Conservation (phyloP, 305 asterid genomes). For the Fraxinus sp. region DNA sequence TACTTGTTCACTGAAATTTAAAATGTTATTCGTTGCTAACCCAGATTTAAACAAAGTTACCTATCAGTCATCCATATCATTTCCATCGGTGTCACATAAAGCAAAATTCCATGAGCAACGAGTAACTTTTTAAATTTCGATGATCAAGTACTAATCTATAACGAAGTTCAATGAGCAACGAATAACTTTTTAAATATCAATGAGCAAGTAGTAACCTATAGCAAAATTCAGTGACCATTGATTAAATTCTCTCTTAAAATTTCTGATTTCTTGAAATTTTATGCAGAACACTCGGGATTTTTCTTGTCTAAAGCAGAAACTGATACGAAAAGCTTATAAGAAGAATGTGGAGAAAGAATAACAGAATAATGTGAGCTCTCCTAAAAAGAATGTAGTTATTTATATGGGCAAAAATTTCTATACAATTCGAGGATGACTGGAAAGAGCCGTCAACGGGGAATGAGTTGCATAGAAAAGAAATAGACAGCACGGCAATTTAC, state of each 20-base stretch:
- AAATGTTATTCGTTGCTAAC: neutral
- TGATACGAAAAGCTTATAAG: neutral
- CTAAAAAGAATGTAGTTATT: neutral
- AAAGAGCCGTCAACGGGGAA: constrained; percentile 32
- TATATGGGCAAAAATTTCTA: neutral
- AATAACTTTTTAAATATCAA: no score
- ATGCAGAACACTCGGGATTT: constrained; percentile 15
- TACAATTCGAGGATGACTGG: constrained; percentile 11
- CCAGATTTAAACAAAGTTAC: no score
- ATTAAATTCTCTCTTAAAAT: neutral
- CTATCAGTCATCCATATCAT: neutral
- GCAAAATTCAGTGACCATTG: no score
- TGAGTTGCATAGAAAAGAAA: neutral
- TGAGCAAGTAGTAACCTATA: no score
- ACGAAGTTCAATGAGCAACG: no score
- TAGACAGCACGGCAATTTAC: constrained; percentile 18
- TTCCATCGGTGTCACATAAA: neutral
- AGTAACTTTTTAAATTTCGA: neutral
- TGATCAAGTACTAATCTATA: no score
- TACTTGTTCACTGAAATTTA: neutral
- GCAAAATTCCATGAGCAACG: neutral
- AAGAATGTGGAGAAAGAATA: constrained; percentile 21
- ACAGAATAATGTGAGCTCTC: constrained; percentile 3
- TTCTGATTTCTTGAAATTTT: neutral
- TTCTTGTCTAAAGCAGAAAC: constrained; percentile 5